A percentile compares a stretch with the other conserved stretches of the same genome.
These are phyloP conservation scores for Plasmodium adleri DNA, from an alignment of 169 alveolate genomes.

Conservation along the genomic window DNA sequence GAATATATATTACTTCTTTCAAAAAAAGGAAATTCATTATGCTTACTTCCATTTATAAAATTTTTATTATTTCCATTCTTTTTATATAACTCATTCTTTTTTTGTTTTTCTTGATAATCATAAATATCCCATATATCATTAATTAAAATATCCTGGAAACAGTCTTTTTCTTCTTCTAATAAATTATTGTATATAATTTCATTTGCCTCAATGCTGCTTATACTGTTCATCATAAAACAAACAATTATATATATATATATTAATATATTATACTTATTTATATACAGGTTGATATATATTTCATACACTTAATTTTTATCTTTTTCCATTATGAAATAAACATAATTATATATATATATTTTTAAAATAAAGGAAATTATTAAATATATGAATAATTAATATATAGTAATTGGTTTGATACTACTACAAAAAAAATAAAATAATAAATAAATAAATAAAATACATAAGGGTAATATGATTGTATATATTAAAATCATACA, in stretches of 20 bases:
- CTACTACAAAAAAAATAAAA: no score
- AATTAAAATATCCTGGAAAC: constrained; percentile 45
- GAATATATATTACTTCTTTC: no score
- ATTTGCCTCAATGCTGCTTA: not conserved
- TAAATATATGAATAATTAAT: no score
- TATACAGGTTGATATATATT: not conserved
- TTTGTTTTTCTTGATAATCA: not conserved
- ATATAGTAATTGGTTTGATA: no score
- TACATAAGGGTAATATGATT: no score
- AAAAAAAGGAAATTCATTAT: no score
- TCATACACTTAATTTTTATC: not conserved
- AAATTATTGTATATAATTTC: constrained; percentile 26
- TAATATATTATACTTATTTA: constrained; percentile 1
- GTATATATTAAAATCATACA: no score
- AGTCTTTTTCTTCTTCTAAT: constrained; percentile 31
- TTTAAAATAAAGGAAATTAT: no score
- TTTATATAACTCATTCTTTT: not conserved
- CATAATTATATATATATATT: not conserved
- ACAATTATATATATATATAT: not conserved
- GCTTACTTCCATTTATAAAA: not conserved
- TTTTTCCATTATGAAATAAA: not conserved
- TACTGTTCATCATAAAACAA: constrained; percentile 12
- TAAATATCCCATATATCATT: constrained; percentile 41
- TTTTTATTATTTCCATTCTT: not conserved
- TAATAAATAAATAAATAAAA: no score